Evolutionary conservation across 2,329 filamentous ascomycete species (phyloP), one percentile per base, ranked within the genome.

Genomic region (Fusarium denticulatum): DNA sequence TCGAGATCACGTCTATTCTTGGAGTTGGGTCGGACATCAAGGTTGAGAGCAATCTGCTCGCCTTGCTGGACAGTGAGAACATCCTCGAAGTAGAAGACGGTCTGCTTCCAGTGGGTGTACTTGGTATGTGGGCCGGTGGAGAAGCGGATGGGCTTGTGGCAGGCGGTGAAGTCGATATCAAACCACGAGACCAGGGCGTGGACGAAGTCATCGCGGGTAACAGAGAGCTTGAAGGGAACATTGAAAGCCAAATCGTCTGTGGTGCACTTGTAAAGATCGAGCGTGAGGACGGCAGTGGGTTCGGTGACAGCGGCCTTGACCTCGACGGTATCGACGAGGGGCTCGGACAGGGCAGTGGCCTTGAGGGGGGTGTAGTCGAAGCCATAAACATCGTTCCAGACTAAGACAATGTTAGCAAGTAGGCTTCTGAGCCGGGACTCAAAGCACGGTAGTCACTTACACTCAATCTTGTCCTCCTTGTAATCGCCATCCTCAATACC

Each of bases 21-120:
- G 73, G 93, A 88, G 82, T 97, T 99, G 60, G 96, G 96, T 84
- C 91, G 93, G 86, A 96, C 97, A 73, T 90, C 88, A 45, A 99
- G 86, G 37, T 88, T 86, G 79, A 94, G 94, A 68, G 86, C 85
- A 68, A 99, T 88, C 79, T 90, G 88, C 87, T 99, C 96, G 64
- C 93, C 94, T 80, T 94, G 89, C 83, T 97, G 92, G 42, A 97
- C 95, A 24, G 95, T 98, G 74, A 99, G 86, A 39, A 97, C 94
- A 77, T 99, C 95, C 80, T 93, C 91, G 73, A 99, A 88, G 86
- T 99, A 99, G 86, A 99, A 98, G 72, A 99, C 96, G 18, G 96
- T 99, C 88, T 99, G 96, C 87, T 99, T 99, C 96, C 96, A 99
- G 89, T 99, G 96, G 24, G 96, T 99, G 86, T 98, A 98, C 86